Base-by-base conservation (phyloP, 2,329 filamentous ascomycete genomes). In the Fusarium pseudograminearum region DNA sequence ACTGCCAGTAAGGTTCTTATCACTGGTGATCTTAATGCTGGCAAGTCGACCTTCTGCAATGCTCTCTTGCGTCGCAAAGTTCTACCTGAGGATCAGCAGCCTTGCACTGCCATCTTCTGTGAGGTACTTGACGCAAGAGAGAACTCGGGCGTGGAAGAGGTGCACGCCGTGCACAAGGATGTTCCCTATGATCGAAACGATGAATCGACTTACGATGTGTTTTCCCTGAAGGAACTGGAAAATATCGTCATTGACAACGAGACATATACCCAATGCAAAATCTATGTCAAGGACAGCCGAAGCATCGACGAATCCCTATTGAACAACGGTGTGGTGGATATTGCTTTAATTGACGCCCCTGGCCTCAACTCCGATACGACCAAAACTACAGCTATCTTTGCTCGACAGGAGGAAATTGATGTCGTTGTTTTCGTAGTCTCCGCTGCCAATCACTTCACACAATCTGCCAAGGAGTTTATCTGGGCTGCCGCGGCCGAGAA, bases 1-100 rank as follows among this genome's bases (percentile, higher is more conserved):
- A 98, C 93, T 0, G 93, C 95, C 7, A 98, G 95, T 81, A 99
- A 99, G 79, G 96, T 99, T 2, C 82, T 99, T 61, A 90, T 99
- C 20, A 99, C 96, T 0, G 96, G 96, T 76, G 96, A 99, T 78
- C 81, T 99, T 56, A 99, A 99, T 77, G 95, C 96, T 11, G 96
- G 96, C 76, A 99, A 99, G 78, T 99, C 96, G 6, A 99, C 96
- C 1, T 99, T 99, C 75, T 99, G 96, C 83, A 99, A 99, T 80
- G 96, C 96, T n/a, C 84, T 99, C 4, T 82, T 99, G 41, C 91
- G 96, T 65, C 89, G 94, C 67, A 98, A 98, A 80, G 88, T 99
- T 30, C 82, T 99, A 6, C 96, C 96, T 1, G 96, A 98, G 80
- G 96, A 99, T 74, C 95, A 99, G 79, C 96, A 98, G 77, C 96